Base-by-base conservation (phyloP, 106 monocot genomes). In the Cymbidium sinense region DNA sequence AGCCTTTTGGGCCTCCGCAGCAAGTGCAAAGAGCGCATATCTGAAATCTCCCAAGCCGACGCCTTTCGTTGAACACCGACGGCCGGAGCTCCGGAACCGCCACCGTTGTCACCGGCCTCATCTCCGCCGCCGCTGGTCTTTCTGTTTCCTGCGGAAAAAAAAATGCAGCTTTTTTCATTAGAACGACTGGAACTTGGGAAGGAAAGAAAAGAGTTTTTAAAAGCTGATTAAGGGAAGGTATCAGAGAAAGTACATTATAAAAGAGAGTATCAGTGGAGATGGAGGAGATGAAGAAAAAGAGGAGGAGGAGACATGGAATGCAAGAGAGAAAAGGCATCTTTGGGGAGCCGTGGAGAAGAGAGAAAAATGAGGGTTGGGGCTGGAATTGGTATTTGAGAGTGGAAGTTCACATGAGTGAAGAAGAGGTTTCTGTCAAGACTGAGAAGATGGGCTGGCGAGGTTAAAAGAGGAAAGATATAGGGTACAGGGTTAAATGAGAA, bases 21-120 rank as follows among this genome's bases (percentile, higher is more conserved):
- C 96, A 96, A 41, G 93, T 96, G 86, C 96, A 96, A 39, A 96
- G 80, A 13, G 93, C 87, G 34, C 96, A 96, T 73, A 93, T 85
- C 86, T 86, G 89, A 83, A 96, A 96, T 69, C 82, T 89, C 20
- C 85, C 83, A 2, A 86, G 86, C 77, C 82, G 81, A 77, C 91
- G 70, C 67, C 93, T 78, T 29, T 50, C 47, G 17, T 28, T 47
- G 29, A 55, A 15, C 7, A 50, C 18, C 27, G n/a, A 8, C 28
- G 20, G 30, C 34, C n/a, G 76, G 76, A 76, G 18, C 54, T 17
- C 34, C 31, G 50, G 76, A 37, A 18, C 19, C 73, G 35, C 21
- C 51, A 17, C 15, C 54, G 31, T 3, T 17, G 50, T 7, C 28
- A 34, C 34, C 1, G 54, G 50, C 76, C 34, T 4, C 76, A 55